A percentile compares a stretch with the other conserved stretches of the same genome.
phyloP scores from a whole-genome alignment of 805 yeast species.

The Teunomyces funiuensis region DNA sequence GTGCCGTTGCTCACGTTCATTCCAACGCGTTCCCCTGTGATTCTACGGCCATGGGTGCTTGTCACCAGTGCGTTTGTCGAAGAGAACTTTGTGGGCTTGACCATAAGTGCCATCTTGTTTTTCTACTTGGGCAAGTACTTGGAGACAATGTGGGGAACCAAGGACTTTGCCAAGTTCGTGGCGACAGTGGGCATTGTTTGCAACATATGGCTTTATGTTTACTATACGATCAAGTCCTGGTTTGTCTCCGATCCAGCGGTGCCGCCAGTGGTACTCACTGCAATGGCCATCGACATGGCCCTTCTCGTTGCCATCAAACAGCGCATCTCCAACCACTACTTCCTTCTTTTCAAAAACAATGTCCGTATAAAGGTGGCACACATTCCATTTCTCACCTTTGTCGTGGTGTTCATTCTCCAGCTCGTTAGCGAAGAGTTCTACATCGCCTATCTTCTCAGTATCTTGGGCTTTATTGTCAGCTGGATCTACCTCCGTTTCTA shows the following conservation, averaged over 20 bases:
- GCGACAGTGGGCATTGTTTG: constrained; percentile 35
- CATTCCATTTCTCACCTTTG: constrained; percentile 28
- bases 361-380: constrained; percentile 45
- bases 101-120: constrained; percentile 36
- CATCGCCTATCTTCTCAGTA: constrained; percentile 21
- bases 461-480: constrained; percentile 34
- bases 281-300: constrained; percentile 55
- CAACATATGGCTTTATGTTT: constrained; percentile 32
- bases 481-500: constrained; percentile 42
- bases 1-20: constrained; percentile 53
- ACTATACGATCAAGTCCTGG: constrained; percentile 18
- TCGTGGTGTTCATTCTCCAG: constrained; percentile 23
- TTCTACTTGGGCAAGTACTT: constrained; percentile 61
- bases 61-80: constrained; percentile 49
- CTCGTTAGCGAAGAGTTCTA: constrained; percentile 28
- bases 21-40: constrained; percentile 41
- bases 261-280: constrained; percentile 51
- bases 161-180: constrained; percentile 50
- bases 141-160: constrained; percentile 64
- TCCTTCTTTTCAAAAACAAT: constrained; percentile 47
- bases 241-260: constrained; percentile 18
- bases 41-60: constrained; percentile 51
- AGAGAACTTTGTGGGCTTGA: constrained; percentile 38
- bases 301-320: constrained; percentile 66
- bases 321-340: constrained; percentile 60